Conservation (phyloP, 225 moss, liverwort and hornwort genomes). For the Takakia lepidozioides region DNA sequence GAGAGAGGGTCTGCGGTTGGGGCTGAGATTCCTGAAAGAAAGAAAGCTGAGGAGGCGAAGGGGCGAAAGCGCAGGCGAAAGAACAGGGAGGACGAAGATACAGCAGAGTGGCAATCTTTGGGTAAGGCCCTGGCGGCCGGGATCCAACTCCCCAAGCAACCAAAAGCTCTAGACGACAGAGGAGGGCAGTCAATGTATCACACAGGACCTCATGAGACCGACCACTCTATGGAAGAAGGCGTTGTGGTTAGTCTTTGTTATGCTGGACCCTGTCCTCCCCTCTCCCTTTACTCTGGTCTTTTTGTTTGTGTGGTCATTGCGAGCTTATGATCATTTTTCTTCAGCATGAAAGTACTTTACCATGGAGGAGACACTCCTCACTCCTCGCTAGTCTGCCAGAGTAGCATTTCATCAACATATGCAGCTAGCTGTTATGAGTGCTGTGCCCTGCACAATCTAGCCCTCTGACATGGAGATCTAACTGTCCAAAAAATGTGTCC, state of each 20-base stretch:
- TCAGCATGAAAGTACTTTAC: too few relatives aligned
- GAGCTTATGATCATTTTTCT: too few relatives aligned
- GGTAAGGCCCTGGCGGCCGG: constrained; percentile 48
- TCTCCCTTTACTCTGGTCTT: too few relatives aligned
- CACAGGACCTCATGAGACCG: constrained; percentile 30
- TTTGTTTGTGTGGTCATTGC: too few relatives aligned
- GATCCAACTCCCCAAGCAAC: constrained; percentile 39
- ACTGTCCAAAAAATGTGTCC: too few relatives aligned
- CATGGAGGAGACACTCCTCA: too few relatives aligned
- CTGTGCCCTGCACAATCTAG: too few relatives aligned
- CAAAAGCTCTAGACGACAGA: constrained; percentile 44
- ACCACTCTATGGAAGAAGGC: constrained; percentile 48
- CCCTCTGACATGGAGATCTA: too few relatives aligned
- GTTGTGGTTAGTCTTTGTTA: constrained; percentile 28
- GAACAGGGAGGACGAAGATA: constrained; percentile 37
- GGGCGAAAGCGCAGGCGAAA: constrained; percentile 56
- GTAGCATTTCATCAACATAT: too few relatives aligned
- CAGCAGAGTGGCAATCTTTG: constrained; percentile 51
- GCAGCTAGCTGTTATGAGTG: too few relatives aligned
- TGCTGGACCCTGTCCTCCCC: too few relatives aligned
- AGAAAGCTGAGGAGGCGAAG: constrained; percentile 41
- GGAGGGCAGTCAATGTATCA: constrained; percentile 43
- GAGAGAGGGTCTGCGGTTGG: constrained; percentile 33
- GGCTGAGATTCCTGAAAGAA: constrained; percentile 26
- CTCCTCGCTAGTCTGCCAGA: too few relatives aligned